Percentiles rank a stretch among this genome's conserved stretches.
phyloP scores from a whole-genome alignment of 139 green algal species.

The Haematococcus lacustris region DNA sequence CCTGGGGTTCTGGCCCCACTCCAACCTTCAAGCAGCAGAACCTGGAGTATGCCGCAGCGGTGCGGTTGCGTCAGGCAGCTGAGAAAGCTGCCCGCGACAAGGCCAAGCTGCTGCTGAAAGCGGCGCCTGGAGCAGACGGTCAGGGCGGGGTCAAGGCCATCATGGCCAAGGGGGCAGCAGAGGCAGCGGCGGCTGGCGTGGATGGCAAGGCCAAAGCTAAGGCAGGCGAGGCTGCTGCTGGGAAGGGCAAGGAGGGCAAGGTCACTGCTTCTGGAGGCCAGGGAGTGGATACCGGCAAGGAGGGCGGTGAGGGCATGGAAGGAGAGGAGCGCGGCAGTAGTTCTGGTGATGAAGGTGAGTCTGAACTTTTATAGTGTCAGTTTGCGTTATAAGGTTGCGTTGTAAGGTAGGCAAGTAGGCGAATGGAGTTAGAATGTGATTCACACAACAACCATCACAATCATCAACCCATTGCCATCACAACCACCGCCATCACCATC shows the following conservation, averaged over 20 bases:
- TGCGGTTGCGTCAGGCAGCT: background rate
- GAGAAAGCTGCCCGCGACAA: background rate
- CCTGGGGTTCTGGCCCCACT: conserved; percentile 46
- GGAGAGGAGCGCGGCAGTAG: background rate
- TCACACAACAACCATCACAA: too few species aligned
- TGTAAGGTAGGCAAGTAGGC: too few species aligned
- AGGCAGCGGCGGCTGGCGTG: background rate
- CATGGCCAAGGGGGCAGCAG: background rate
- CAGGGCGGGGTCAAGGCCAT: background rate
- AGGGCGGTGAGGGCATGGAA: background rate
- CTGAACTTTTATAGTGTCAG: background rate
- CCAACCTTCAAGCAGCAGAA: background rate
- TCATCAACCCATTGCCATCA: too few species aligned
- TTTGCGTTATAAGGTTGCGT: too few species aligned
- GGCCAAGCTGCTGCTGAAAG: too few species aligned
- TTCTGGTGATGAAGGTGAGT: conserved; percentile 8
- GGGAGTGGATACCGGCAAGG: background rate
- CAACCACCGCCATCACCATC: too few species aligned
- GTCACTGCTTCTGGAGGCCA: background rate
- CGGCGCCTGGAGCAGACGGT: too few species aligned
- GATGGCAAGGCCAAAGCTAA: background rate
- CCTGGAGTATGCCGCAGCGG: background rate
- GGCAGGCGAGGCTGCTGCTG: too few species aligned
- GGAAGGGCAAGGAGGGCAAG: background rate
- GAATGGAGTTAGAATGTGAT: too few species aligned